Percentiles rank a stretch among this genome's conserved stretches.
Evolutionary conservation across 148 eudicot genomes (phyloP).

Genomic region (Amaranthus palmeri): DNA sequence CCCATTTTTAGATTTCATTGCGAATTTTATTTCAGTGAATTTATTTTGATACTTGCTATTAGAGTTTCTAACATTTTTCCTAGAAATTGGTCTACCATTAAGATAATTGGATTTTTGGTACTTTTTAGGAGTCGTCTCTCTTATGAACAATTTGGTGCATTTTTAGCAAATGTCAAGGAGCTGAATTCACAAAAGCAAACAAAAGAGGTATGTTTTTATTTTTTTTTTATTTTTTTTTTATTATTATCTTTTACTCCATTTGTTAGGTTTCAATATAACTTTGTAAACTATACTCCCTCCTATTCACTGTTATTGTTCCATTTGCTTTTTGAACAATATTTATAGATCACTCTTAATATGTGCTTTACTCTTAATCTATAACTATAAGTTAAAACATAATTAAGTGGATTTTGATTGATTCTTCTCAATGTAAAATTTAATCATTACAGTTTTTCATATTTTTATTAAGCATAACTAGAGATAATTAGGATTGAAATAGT

Average conservation of each 20-base stretch:
- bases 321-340: too few species aligned
- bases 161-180: constrained; percentile 93
- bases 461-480: background rate
- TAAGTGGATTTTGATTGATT: background rate
- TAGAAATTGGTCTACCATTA: background rate
- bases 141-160: constrained; percentile 88
- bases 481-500: too few species aligned
- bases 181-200: constrained; percentile 86
- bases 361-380: too few species aligned
- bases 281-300: background rate
- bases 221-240: too few species aligned
- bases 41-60: background rate
- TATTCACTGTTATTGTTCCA: background rate
- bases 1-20: background rate
- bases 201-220: constrained; percentile 73
- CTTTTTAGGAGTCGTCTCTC: constrained; percentile 75
- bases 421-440: background rate
- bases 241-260: constrained; percentile 2
- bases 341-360: too few species aligned
- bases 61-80: background rate
- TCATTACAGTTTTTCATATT: background rate
- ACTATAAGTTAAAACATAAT: too few species aligned
- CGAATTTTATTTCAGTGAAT: background rate
- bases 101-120: background rate
- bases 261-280: background rate